phyloP scores from a whole-genome alignment of 257 asterid genomes.

The Salvia rosmarinus region DNA sequence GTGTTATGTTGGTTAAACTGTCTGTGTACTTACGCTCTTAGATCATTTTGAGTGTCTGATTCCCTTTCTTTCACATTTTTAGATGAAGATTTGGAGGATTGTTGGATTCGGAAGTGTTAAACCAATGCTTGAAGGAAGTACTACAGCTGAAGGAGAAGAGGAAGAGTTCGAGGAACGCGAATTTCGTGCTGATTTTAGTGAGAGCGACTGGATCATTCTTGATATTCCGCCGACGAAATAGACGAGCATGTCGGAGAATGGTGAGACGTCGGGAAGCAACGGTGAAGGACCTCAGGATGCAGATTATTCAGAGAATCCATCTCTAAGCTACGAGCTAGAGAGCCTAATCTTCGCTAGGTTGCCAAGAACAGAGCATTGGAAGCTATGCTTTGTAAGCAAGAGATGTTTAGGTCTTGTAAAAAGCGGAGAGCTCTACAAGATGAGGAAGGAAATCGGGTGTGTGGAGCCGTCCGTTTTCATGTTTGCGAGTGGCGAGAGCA shows the following conservation, averaged over 20 bases:
- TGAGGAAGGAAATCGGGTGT: constrained; percentile 51
- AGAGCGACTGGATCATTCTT: constrained; percentile 30
- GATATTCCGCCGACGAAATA: constrained; percentile 34
- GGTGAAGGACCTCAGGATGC: constrained; percentile 75
- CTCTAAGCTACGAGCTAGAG: constrained; percentile 69
- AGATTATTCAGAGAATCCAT: constrained; percentile 60
- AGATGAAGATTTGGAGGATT: constrained; percentile 27
- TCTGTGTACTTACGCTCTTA: background rate
- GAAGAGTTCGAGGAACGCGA: constrained; percentile 33
- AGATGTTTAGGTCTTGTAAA: constrained; percentile 52
- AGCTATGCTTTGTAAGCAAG: constrained; percentile 56
- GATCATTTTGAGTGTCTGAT: constrained; percentile 13
- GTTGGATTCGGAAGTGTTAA: constrained; percentile 28
- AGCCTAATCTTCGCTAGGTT: constrained; percentile 65
- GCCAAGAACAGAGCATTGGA: constrained; percentile 70
- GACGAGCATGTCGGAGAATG: constrained; percentile 35
- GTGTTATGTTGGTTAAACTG: background rate
- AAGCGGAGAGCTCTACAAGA: constrained; percentile 58
- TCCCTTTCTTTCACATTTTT: background rate
- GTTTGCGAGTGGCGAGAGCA: constrained; percentile 65
- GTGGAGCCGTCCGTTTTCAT: constrained; percentile 69
- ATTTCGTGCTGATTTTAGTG: constrained; percentile 19
- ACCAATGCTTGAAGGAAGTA: constrained; percentile 41
- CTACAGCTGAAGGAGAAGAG: constrained; percentile 34
- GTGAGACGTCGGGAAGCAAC: constrained; percentile 19